These are phyloP conservation scores for Yarrowia phangngaensis DNA, from an alignment of 805 yeast genomes.

Conservation along the genomic window DNA sequence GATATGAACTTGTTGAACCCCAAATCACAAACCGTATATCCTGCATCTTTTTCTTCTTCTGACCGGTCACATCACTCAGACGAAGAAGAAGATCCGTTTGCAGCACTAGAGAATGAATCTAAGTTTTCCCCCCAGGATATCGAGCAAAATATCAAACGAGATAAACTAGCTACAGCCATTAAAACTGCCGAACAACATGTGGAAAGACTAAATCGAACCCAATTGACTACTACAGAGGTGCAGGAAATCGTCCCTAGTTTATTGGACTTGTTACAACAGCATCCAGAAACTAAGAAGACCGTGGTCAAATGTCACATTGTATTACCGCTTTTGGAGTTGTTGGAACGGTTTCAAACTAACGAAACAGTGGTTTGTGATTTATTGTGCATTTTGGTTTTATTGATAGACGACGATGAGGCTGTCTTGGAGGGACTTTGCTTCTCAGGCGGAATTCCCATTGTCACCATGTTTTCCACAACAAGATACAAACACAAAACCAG, in stretches of 20 bases:
- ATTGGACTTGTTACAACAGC: not conserved
- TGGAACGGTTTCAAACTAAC: conserved; percentile 28
- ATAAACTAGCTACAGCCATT: conserved; percentile 27
- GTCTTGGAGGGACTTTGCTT: conserved; percentile 31
- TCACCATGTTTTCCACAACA: conserved; percentile 30
- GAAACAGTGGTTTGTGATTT: conserved; percentile 17
- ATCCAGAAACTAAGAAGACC: conserved; percentile 29
- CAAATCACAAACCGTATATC: conserved; percentile 6
- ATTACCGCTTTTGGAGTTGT: conserved; percentile 31
- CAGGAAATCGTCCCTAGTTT: conserved; percentile 9
- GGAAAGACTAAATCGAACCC: conserved; percentile 4
- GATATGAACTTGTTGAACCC: conserved; percentile 22
- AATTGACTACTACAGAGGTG: conserved; percentile 3
- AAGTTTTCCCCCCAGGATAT: conserved; percentile 31
- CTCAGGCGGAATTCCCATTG: conserved; percentile 33
- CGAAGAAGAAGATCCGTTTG: conserved; percentile 29
- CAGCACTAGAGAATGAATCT: conserved; percentile 28
- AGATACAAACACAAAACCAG: conserved; percentile 29
- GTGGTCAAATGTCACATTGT: conserved; percentile 31
- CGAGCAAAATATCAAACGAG: conserved; percentile 28
- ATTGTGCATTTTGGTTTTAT: conserved; percentile 4
- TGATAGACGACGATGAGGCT: conserved; percentile 23
- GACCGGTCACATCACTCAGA: conserved; percentile 23
- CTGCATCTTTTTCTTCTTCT: conserved; percentile 12
- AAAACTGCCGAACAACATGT: conserved; percentile 6